Evolutionary conservation across 768 basidiomycete species (phyloP).

Genomic region (Artomyces pyxidatus): DNA sequence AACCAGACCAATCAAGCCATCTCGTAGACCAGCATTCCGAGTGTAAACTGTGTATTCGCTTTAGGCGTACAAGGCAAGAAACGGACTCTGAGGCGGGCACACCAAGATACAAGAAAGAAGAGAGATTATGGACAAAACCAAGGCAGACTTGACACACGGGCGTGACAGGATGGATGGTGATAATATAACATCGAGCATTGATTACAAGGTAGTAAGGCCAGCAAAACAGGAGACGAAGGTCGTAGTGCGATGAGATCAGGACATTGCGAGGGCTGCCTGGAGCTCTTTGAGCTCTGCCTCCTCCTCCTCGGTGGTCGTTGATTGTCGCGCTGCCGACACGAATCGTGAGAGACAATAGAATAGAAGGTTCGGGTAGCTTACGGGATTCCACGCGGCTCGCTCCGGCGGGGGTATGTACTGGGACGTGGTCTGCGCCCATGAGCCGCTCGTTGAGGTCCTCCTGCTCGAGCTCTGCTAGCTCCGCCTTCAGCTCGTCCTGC

Average conservation of each 20-base stretch:
- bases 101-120: too few species aligned
- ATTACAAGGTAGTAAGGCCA: conserved; percentile 11
- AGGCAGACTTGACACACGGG: conserved; percentile 1
- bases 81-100: too few species aligned
- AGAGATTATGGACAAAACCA: too few species aligned
- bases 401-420: conserved; percentile 71
- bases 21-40: not conserved
- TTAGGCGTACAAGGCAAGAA: too few species aligned
- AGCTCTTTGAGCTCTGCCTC: conserved; percentile 82
- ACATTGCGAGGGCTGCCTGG: conserved; percentile 86
- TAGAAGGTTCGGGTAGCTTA: too few species aligned
- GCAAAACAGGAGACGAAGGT: not conserved
- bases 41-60: too few species aligned
- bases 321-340: too few species aligned
- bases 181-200: conserved; percentile 2
- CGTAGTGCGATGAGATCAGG: not conserved
- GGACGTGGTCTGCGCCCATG: conserved; percentile 81
- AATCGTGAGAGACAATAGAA: too few species aligned
- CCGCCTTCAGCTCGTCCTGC: conserved; percentile 70
- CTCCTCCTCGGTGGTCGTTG: conserved; percentile 93
- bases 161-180: conserved; percentile 8
- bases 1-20: not conserved
- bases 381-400: conserved; percentile 38
- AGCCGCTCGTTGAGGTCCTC: conserved; percentile 81
- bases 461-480: conserved; percentile 84